Evolutionary conservation across 768 basidiomycete species (phyloP).

Genomic region (Lactarius evosmus): DNA sequence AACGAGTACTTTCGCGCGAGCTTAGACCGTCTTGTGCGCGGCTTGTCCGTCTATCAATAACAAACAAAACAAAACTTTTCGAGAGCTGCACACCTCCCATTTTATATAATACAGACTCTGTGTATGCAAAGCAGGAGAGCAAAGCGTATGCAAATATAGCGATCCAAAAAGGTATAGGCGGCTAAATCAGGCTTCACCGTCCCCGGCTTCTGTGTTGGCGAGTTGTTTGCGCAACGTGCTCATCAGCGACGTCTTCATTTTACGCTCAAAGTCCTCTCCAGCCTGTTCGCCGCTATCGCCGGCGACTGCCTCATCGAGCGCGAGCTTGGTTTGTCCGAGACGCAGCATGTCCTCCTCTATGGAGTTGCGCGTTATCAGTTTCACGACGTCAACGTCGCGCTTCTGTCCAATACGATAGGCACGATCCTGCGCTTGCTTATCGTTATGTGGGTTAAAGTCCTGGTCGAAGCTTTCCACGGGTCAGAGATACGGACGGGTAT

Average conservation of each 20-base stretch:
- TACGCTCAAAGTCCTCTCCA: slow-evolving; percentile 56
- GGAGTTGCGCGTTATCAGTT: slow-evolving; percentile 85
- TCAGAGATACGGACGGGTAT: slow-evolving; percentile 19
- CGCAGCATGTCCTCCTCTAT: slow-evolving; percentile 96
- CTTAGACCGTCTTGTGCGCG: slow-evolving; percentile 70
- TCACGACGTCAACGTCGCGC: slow-evolving; percentile 90
- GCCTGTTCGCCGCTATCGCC: slow-evolving; percentile 60
- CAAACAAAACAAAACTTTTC: not conserved
- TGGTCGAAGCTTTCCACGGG: slow-evolving; percentile 74
- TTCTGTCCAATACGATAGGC: slow-evolving; percentile 97
- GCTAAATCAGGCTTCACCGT: slow-evolving; percentile 2
- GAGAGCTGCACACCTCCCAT: not conserved
- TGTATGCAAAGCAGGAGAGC: slow-evolving; percentile 26
- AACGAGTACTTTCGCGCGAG: slow-evolving; percentile 87
- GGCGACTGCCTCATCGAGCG: slow-evolving; percentile 91
- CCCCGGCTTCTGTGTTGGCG: slow-evolving; percentile 8
- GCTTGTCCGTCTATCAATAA: slow-evolving; percentile 47
- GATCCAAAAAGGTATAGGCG: not conserved
- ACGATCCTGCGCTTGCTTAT: slow-evolving; percentile 95
- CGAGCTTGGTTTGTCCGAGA: slow-evolving; percentile 86
- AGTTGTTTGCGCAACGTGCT: slow-evolving; percentile 76
- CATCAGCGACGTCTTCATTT: slow-evolving; percentile 86
- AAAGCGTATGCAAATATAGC: slow-evolving; percentile 19
- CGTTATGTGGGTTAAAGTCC: slow-evolving; percentile 98
- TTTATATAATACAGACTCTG: slow-evolving; percentile 22